These are phyloP conservation scores for Ustilago cynodontis DNA, from an alignment of 1,284 basidiomycete species.

Conservation along the genomic window DNA sequence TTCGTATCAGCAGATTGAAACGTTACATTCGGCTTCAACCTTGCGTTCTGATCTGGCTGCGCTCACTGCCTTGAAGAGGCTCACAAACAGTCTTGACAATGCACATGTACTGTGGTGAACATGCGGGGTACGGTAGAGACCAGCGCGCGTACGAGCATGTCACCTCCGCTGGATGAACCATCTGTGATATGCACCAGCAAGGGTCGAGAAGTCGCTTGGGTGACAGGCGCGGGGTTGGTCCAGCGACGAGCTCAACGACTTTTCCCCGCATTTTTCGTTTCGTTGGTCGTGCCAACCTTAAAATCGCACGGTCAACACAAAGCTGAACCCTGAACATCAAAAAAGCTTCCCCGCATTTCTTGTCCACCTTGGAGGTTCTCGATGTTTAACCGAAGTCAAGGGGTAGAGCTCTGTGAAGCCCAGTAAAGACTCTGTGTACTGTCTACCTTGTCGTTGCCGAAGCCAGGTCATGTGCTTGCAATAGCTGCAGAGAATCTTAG, in stretches of 20 bases:
- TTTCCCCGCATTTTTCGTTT: neutral
- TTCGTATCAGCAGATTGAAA: too few relatives aligned
- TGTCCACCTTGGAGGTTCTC: neutral
- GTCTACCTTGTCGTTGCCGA: neutral
- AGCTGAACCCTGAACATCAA: neutral
- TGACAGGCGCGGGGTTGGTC: neutral
- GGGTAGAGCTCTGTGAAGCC: neutral
- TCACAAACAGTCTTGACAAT: too few relatives aligned
- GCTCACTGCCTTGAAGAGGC: too few relatives aligned
- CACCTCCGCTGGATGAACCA: neutral
- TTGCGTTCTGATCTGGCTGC: too few relatives aligned
- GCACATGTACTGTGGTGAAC: too few relatives aligned
- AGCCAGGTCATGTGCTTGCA: neutral
- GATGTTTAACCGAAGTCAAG: neutral
- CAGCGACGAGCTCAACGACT: neutral
- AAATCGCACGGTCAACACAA: neutral
- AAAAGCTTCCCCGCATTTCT: conserved; percentile 2
- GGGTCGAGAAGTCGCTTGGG: neutral
- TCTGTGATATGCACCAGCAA: neutral
- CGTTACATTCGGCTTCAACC: too few relatives aligned
- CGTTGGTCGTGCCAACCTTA: neutral
- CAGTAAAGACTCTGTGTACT: neutral
- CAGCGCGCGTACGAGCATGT: neutral
- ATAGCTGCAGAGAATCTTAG: neutral
- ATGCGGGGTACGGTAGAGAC: too few relatives aligned